phyloP scores from a whole-genome alignment of 805 yeast genomes.

The Saccharomycopsis babjevae region DNA sequence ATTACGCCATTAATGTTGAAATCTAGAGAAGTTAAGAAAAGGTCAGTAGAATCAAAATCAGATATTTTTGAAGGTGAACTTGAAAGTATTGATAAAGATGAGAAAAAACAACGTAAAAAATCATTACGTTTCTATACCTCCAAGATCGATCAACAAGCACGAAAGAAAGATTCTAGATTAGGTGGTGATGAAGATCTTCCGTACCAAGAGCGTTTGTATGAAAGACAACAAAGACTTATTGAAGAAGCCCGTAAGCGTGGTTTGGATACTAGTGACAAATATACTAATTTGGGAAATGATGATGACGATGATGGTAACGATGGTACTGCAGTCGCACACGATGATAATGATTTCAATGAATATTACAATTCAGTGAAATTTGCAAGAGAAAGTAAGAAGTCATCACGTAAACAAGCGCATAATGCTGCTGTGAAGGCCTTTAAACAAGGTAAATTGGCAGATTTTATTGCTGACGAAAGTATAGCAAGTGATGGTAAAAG shows the following conservation, averaged over 20 bases:
- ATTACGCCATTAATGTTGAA: conserved; percentile 36
- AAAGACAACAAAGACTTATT: conserved; percentile 75
- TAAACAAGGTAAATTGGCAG: conserved; percentile 73
- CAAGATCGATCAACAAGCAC: conserved; percentile 78
- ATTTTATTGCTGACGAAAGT: conserved; percentile 38
- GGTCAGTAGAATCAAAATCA: conserved; percentile 26
- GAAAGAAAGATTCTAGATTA: conserved; percentile 46
- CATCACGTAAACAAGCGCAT: conserved; percentile 53
- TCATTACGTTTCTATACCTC: conserved; percentile 93
- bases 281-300: conserved; percentile 42
- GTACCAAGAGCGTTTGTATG: conserved; percentile 80
- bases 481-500: conserved; percentile 80
- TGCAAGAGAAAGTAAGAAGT: conserved; percentile 38
- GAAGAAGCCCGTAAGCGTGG: conserved; percentile 90
- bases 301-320: conserved; percentile 45
- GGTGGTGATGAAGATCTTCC: conserved; percentile 89
- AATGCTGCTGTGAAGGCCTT: conserved; percentile 66
- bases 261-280: conserved; percentile 37
- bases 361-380: conserved; percentile 47
- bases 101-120: conserved; percentile 68
- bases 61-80: conserved; percentile 65
- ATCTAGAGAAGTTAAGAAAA: conserved; percentile 37
- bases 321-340: conserved; percentile 28
- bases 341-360: conserved; percentile 39
- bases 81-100: conserved; percentile 79